These are phyloP conservation scores for Coniosporium apollinis DNA, from an alignment of 495 filamentous ascomycete species.

Conservation along the genomic window DNA sequence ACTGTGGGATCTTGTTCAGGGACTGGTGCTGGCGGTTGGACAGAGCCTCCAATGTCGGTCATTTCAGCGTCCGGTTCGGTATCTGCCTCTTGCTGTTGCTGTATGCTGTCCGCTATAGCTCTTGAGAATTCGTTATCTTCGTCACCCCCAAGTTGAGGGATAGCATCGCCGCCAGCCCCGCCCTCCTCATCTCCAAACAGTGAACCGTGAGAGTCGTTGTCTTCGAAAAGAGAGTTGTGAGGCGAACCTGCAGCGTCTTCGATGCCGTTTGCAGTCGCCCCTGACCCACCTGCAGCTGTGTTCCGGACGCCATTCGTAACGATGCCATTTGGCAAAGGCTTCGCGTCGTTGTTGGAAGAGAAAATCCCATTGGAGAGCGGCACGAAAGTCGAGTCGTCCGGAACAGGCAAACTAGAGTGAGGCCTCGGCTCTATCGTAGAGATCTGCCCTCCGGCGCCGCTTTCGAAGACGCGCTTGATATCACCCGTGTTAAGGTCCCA, in stretches of 20 bases:
- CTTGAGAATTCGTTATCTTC: slow-evolving; percentile 78
- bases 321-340: slow-evolving; percentile 32
- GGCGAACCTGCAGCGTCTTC: slow-evolving; percentile 42
- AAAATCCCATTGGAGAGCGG: slow-evolving; percentile 47
- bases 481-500: slow-evolving; percentile 92
- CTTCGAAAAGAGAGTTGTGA: slow-evolving; percentile 48
- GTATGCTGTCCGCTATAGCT: slow-evolving; percentile 44
- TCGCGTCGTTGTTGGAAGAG: slow-evolving; percentile 39
- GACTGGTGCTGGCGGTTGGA: slow-evolving; percentile 19
- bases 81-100: slow-evolving; percentile 28
- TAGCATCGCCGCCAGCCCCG: slow-evolving; percentile 11
- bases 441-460: slow-evolving; percentile 69
- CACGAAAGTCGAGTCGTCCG: slow-evolving; percentile 46
- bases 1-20: too few species aligned
- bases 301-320: slow-evolving; percentile 28
- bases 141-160: slow-evolving; percentile 38
- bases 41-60: slow-evolving; percentile 20
- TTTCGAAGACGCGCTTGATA: slow-evolving; percentile 53
- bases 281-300: slow-evolving; percentile 25
- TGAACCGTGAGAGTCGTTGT: slow-evolving; percentile 44
- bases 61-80: slow-evolving; percentile 32
- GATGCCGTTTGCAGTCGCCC: slow-evolving; percentile 16
- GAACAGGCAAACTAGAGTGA: slow-evolving; percentile 55
- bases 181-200: slow-evolving; percentile 57
- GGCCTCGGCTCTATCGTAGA: slow-evolving; percentile 75